These are phyloP conservation scores for Xylariaceae sp. DNA, from an alignment of 2,329 filamentous ascomycete genomes.

Conservation along the genomic window DNA sequence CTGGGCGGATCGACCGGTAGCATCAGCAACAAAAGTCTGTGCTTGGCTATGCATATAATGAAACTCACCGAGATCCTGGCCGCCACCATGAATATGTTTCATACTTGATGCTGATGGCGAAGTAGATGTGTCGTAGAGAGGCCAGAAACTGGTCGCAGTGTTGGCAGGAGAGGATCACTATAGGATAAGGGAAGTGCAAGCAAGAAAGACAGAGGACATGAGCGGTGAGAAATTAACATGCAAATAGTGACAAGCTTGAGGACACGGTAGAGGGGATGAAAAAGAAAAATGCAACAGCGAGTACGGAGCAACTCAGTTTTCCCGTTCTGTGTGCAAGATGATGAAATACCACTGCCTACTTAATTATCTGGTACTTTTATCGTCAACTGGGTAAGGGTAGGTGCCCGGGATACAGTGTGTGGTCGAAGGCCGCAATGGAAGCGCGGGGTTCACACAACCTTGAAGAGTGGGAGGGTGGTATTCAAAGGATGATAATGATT, in stretches of 20 bases:
- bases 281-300: slow-evolving; percentile 5
- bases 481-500: slow-evolving; percentile 6
- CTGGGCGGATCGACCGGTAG: slow-evolving; percentile 28
- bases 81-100: slow-evolving; percentile 39
- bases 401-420: too few relatives aligned
- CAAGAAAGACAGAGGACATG: slow-evolving; percentile 1
- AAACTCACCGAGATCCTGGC: slow-evolving; percentile 39
- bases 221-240: too few relatives aligned
- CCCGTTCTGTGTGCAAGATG: slow-evolving; percentile 19
- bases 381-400: too few relatives aligned
- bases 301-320: slow-evolving; percentile 1
- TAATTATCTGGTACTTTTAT: too few relatives aligned
- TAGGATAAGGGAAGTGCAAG: not conserved
- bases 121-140: slow-evolving; percentile 3
- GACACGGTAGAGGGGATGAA: not conserved
- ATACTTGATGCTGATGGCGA: slow-evolving; percentile 34
- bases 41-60: too few relatives aligned
- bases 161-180: slow-evolving; percentile 1
- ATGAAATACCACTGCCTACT: too few relatives aligned
- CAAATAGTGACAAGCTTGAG: too few relatives aligned
- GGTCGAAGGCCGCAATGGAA: slow-evolving; percentile 14
- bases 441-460: slow-evolving; percentile 14
- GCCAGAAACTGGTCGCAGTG: not conserved
- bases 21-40: too few relatives aligned
- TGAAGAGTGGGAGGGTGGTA: slow-evolving; percentile 4